phyloP scores from a whole-genome alignment of 257 asterid genomes.

The Scutellaria galericulata region DNA sequence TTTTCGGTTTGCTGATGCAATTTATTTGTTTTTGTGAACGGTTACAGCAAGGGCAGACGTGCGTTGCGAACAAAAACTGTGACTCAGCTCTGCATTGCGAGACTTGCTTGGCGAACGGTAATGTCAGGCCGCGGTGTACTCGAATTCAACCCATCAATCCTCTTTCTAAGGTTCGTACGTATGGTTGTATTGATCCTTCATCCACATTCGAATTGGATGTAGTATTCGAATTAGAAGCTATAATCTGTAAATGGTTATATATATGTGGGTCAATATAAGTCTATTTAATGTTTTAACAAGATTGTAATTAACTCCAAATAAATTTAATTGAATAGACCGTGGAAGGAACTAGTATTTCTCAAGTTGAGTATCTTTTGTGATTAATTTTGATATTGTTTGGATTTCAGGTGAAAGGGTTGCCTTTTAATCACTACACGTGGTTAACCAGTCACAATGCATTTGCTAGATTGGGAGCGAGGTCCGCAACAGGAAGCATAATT shows the following conservation, averaged over 20 bases:
- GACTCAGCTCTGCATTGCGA: conserved; percentile 85
- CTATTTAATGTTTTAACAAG: not conserved
- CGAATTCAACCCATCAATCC: conserved; percentile 74
- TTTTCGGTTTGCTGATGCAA: not conserved
- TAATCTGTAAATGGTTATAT: not conserved
- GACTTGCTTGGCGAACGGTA: conserved; percentile 74
- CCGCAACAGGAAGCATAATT: conserved; percentile 69
- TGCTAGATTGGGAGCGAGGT: conserved; percentile 69
- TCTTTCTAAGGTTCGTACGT: conserved; percentile 61
- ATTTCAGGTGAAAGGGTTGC: conserved; percentile 75
- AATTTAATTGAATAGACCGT: not conserved
- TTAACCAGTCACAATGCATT: conserved; percentile 85
- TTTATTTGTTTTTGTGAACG: conserved; percentile 1
- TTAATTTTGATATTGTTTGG: conserved; percentile 26
- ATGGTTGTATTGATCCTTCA: not conserved
- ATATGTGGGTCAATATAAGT: not conserved
- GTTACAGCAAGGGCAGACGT: conserved; percentile 66
- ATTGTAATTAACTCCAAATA: not conserved
- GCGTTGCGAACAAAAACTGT: conserved; percentile 55
- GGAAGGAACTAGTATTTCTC: not conserved
- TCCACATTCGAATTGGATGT: conserved; percentile 24
- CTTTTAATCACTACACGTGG: conserved; percentile 90
- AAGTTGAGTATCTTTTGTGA: conserved; percentile 16
- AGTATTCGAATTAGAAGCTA: conserved; percentile 21
- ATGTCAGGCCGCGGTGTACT: conserved; percentile 81